Evolutionary conservation across 768 basidiomycete genomes (phyloP).

Genomic region (Suillus decipiens): DNA sequence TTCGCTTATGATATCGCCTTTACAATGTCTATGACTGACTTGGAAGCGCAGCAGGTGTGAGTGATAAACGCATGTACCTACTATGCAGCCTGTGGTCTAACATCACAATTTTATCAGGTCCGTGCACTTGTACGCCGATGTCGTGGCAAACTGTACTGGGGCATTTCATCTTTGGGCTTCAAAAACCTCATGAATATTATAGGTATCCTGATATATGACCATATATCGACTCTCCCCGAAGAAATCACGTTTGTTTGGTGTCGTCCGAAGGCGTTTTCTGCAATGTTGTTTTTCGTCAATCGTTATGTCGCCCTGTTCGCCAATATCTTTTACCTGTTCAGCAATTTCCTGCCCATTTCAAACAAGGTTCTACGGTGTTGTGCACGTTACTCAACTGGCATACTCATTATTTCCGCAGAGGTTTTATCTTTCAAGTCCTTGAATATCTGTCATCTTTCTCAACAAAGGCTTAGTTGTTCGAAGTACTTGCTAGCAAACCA

Average conservation of each 20-base stretch:
- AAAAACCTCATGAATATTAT: no score
- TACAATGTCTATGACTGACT: background rate
- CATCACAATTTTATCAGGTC: background rate
- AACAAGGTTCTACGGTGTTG: conserved; percentile 3
- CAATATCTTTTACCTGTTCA: conserved; percentile 32
- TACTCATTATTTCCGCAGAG: conserved; percentile 6
- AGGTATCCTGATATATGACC: conserved; percentile 36
- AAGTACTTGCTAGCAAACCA: conserved; percentile 41
- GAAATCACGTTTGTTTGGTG: conserved; percentile 51
- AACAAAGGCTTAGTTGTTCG: conserved; percentile 37
- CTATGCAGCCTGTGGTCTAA: background rate
- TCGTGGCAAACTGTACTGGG: conserved; percentile 1
- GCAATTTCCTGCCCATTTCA: conserved; percentile 27
- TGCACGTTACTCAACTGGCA: no score
- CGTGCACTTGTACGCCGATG: background rate
- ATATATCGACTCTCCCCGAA: conserved; percentile 27
- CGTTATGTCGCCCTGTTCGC: conserved; percentile 50
- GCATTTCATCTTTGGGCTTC: background rate
- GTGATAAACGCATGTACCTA: background rate
- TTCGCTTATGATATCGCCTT: background rate
- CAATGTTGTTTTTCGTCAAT: conserved; percentile 49
- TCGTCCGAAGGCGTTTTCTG: conserved; percentile 38
- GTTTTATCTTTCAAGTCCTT: background rate
- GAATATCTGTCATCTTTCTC: background rate
- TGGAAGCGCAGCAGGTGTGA: background rate